These are phyloP conservation scores for Phytopythium chamaehyphon DNA, from an alignment of 352 stramenopile genomes.

Conservation along the genomic window DNA sequence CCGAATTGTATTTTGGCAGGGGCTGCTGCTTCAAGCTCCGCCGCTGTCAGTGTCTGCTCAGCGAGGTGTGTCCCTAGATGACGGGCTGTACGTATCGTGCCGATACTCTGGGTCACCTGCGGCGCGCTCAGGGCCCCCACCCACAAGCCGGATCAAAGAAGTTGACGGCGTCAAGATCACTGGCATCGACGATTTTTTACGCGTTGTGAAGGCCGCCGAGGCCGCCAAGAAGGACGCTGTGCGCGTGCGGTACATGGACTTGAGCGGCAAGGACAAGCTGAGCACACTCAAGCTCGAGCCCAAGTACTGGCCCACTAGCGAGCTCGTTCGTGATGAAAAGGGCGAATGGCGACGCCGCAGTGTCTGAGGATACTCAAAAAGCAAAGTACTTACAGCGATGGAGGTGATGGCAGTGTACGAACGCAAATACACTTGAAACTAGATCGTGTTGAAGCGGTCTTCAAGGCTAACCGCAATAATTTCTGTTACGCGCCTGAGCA, in stretches of 20 bases:
- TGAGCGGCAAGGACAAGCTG: slow-evolving; percentile 83
- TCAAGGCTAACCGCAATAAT: not conserved
- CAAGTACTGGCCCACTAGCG: slow-evolving; percentile 88
- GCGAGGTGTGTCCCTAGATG: slow-evolving; percentile 74
- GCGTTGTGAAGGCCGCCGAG: slow-evolving; percentile 51
- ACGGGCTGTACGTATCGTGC: slow-evolving; percentile 85
- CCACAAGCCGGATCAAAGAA: slow-evolving; percentile 88
- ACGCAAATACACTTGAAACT: not conserved
- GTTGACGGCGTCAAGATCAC: slow-evolving; percentile 86
- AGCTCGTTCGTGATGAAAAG: slow-evolving; percentile 67
- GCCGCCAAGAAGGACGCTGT: slow-evolving; percentile 65
- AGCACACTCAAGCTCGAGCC: slow-evolving; percentile 88
- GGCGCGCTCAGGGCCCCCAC: slow-evolving; percentile 84
- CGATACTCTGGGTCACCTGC: slow-evolving; percentile 86
- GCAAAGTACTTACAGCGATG: slow-evolving; percentile 4
- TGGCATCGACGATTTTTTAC: slow-evolving; percentile 88
- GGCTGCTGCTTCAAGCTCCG: slow-evolving; percentile 84
- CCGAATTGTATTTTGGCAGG: slow-evolving; percentile 90
- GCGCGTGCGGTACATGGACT: slow-evolving; percentile 88
- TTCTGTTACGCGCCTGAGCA: not conserved
- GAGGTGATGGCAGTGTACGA: not conserved
- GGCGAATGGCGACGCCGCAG: slow-evolving; percentile 70
- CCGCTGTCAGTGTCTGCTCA: slow-evolving; percentile 85
- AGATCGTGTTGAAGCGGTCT: not conserved
- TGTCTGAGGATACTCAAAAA: slow-evolving; percentile 34